Evolutionary conservation across 73 alveolate species (phyloP).

Genomic region (Symbiodinium natans): DNA sequence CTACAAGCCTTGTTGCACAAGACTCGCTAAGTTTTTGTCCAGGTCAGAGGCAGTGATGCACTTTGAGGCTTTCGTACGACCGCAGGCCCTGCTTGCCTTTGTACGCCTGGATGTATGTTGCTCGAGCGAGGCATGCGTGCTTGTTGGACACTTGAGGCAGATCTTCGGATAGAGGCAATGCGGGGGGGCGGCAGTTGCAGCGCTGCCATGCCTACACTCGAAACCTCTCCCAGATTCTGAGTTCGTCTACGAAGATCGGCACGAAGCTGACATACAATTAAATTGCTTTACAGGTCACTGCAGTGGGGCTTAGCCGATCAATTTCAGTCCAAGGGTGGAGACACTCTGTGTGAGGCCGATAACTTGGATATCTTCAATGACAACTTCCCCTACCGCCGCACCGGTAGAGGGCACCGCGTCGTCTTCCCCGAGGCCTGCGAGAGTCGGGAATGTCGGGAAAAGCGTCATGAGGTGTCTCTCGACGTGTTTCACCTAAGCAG

Average conservation of each 20-base stretch:
- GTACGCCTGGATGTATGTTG: no score
- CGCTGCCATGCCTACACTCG: no score
- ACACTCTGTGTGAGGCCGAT: slow-evolving; percentile 35
- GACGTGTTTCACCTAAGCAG: no score
- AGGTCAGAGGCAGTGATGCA: slow-evolving; percentile 92
- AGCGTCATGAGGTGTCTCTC: no score
- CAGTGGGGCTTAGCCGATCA: neutral
- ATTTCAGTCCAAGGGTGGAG: neutral
- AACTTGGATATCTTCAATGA: slow-evolving; percentile 72
- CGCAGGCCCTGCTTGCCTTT: no score
- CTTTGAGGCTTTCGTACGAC: slow-evolving; percentile 80
- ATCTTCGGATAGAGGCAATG: slow-evolving; percentile 93
- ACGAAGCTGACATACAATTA: neutral
- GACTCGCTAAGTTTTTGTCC: neutral
- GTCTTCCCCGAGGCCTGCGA: slow-evolving; percentile 61
- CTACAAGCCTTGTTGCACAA: neutral
- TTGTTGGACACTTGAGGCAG: no score
- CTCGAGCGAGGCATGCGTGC: no score
- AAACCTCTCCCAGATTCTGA: no score
- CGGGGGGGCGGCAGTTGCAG: no score
- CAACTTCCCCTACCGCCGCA: slow-evolving; percentile 87
- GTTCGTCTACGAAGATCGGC: neutral
- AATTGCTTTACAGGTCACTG: neutral
- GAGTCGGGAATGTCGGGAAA: no score
- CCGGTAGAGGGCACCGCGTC: slow-evolving; percentile 87